Conservation (phyloP, 345 rosid species). For the Leavenworthia alabamica region DNA sequence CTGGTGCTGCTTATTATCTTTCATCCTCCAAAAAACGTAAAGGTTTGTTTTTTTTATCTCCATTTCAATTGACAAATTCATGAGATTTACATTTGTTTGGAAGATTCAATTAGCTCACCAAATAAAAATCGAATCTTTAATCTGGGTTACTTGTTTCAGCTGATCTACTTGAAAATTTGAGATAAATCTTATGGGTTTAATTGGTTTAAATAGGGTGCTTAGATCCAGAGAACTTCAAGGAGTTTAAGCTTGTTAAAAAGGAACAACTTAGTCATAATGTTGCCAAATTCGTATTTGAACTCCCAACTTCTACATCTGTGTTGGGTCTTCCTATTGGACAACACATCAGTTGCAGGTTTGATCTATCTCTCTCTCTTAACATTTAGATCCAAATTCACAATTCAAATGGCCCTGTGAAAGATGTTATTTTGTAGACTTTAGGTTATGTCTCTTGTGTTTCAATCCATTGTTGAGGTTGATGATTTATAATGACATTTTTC, state of each 20-base stretch:
- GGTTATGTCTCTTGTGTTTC: neutral
- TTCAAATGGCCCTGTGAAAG: neutral
- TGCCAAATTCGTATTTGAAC: slow-evolving; percentile 79
- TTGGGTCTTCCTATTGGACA: slow-evolving; percentile 98
- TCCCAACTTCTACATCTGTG: slow-evolving; percentile 67
- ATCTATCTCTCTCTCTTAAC: neutral
- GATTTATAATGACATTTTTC: neutral
- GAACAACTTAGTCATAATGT: slow-evolving; percentile 88
- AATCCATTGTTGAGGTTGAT: neutral
- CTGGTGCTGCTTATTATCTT: too few relatives aligned
- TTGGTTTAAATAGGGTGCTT: slow-evolving; percentile 45
- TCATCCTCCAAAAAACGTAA: slow-evolving; percentile 61
- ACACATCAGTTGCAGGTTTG: slow-evolving; percentile 91
- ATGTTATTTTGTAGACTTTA: neutral
- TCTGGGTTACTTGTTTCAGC: neutral
- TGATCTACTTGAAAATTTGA: neutral
- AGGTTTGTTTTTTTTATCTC: slow-evolving; percentile 57
- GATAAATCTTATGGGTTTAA: neutral
- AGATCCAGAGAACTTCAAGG: slow-evolving; percentile 85
- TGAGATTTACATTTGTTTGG: neutral
- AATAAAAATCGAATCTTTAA: neutral
- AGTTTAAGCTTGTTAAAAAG: slow-evolving; percentile 84
- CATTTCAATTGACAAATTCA: too few relatives aligned
- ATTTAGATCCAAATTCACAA: neutral
- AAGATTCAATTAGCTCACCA: neutral